Evolutionary conservation across 768 basidiomycete species (phyloP).

Genomic region (Tylopilus felleus): DNA sequence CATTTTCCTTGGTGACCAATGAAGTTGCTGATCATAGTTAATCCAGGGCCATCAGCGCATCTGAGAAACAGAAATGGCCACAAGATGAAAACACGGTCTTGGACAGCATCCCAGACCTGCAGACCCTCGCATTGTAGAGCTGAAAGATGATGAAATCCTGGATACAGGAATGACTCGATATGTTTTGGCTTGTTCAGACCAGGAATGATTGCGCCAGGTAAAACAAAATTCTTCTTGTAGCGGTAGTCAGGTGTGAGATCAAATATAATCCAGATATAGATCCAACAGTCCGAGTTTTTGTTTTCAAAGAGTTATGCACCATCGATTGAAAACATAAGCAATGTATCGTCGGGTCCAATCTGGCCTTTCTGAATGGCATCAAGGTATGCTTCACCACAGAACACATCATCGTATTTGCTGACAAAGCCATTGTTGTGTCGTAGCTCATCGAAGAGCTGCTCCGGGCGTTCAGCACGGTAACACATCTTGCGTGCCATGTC

Average conservation of each 20-base stretch:
- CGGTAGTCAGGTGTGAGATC: neutral
- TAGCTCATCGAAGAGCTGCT: neutral
- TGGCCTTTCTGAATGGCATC: neutral
- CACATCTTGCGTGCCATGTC: neutral
- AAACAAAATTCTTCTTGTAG: neutral
- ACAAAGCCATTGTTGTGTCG: neutral
- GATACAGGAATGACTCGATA: slow-evolving; percentile 25
- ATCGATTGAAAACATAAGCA: slow-evolving; percentile 17
- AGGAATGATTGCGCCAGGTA: slow-evolving; percentile 9
- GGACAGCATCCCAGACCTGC: slow-evolving; percentile 17
- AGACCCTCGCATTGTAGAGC: slow-evolving; percentile 21
- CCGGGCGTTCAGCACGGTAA: accelerated
- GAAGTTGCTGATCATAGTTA: neutral
- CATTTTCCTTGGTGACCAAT: neutral
- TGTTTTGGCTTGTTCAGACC: slow-evolving; percentile 35
- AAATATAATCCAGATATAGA: slow-evolving; percentile 36
- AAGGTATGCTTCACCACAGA: neutral
- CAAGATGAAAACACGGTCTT: neutral
- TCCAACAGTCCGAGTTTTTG: slow-evolving; percentile 21
- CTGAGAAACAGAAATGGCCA: neutral
- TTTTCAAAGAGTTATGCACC: slow-evolving; percentile 37
- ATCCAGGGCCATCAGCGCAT: neutral
- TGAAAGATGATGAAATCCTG: slow-evolving; percentile 12
- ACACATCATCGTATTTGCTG: neutral
- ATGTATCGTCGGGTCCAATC: neutral